Evolutionary conservation across 768 basidiomycete species (phyloP), one percentile per base, ranked within the genome.

Genomic region (Psilocybe cubensis): DNA sequence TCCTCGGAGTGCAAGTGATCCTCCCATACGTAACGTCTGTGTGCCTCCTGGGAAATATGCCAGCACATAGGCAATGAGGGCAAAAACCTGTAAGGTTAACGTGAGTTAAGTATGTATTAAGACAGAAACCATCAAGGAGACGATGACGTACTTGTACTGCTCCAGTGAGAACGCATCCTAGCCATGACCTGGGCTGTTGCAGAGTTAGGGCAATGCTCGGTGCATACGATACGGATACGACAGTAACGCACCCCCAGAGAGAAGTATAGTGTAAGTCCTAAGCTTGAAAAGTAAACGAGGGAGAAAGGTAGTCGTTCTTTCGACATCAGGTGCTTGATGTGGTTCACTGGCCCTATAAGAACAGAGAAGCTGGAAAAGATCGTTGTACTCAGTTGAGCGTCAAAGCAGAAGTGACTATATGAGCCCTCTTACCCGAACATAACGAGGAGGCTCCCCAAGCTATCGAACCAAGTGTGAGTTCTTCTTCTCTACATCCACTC

Each of bases 21-120:
- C 85, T 5, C 93, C 94, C 66, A 94, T 81, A 20, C 89, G 84
- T 20, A 94, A 77, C 1, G 93, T 94, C 63, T 89, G 87, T 25
- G 81, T 82, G 25, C 89, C 96, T 9, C 92, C 95, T 18, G 97
- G 97, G 74, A 99, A 98, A 76, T 98, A 98, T 0, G 95, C 95
- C 17, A 94, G 79, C 6, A 98, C 82, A 68, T 99, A 99, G 12
- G 90, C 82, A 12, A 97, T 78, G 17, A 99, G 84, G 1, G 96
- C 87, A 42, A 91, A 76, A 38, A 97, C 85, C 84, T 93, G 44
- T 25, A 5, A 23, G 7, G n/a, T 27, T n/a, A 4, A 2, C 4
- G 14, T 31, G 8, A 40, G 24, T 44, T 44, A 54, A 51, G 12
- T 38, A n/a, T 6, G 47, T 49, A 17, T 27, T 51, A 28, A 45